Evolutionary conservation across 116 monocot genomes (phyloP).

Genomic region (Thalassia testudinum): DNA sequence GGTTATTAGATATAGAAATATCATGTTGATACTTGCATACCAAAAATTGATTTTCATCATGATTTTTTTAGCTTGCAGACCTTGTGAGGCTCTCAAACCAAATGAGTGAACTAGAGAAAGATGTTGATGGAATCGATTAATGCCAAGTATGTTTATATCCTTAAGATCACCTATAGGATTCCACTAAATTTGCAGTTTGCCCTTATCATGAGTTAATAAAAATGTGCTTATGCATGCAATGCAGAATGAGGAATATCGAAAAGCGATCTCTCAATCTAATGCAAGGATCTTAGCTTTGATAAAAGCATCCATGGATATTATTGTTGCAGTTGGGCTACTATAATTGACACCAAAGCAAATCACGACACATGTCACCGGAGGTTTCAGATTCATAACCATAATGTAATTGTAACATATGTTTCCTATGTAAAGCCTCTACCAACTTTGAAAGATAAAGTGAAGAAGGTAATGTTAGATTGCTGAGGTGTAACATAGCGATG

Average conservation of each 20-base stretch:
- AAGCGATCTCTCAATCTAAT: constrained; percentile 52
- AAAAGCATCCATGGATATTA: constrained; percentile 78
- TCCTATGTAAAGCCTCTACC: constrained; percentile 46
- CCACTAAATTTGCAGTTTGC: not conserved
- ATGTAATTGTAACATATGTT: too few relatives aligned
- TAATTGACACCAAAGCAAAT: constrained; percentile 75
- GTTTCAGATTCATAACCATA: constrained; percentile 47
- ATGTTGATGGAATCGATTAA: constrained; percentile 45
- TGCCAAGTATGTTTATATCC: constrained; percentile 22
- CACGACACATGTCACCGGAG: constrained; percentile 79
- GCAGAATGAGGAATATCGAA: constrained; percentile 64
- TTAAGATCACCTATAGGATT: not conserved
- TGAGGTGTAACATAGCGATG: constrained; percentile 4
- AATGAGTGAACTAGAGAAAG: constrained; percentile 72
- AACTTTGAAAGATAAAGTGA: constrained; percentile 63
- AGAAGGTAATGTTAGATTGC: constrained; percentile 68
- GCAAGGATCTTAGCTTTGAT: constrained; percentile 61
- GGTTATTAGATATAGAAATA: not conserved
- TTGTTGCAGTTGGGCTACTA: constrained; percentile 88
- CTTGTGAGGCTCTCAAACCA: constrained; percentile 55
- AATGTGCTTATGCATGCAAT: not conserved
- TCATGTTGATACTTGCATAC: not conserved
- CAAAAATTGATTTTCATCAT: not conserved
- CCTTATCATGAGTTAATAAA: not conserved
- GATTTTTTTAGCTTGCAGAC: constrained; percentile 49